phyloP scores from a whole-genome alignment of 208 protist genomes.

The Balamuthia mandrillaris region DNA sequence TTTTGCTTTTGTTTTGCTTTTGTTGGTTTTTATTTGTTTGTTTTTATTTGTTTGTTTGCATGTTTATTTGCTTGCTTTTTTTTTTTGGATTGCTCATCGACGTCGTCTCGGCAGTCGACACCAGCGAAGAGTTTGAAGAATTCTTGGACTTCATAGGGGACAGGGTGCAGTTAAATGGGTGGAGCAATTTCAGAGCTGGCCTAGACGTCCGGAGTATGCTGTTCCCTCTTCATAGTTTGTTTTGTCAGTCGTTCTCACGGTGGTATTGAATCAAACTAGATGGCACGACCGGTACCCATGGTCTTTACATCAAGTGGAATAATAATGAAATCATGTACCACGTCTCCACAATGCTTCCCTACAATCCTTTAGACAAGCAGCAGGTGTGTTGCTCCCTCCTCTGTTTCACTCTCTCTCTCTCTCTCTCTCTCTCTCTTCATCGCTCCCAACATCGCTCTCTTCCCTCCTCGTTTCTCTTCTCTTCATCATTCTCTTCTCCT shows the following conservation, averaged over 20 bases:
- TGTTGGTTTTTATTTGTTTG: background rate
- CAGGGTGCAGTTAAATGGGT: constrained; percentile 49
- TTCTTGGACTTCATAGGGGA: constrained; percentile 62
- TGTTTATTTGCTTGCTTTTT: background rate
- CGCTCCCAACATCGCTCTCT: background rate
- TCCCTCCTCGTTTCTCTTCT: too few relatives aligned
- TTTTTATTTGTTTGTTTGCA: background rate
- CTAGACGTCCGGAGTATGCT: constrained; percentile 42
- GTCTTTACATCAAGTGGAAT: constrained; percentile 52
- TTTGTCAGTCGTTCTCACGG: too few relatives aligned
- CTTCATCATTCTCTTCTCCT: too few relatives aligned
- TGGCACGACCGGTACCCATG: constrained; percentile 45
- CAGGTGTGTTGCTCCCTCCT: background rate
- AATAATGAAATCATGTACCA: constrained; percentile 65
- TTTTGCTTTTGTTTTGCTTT: background rate
- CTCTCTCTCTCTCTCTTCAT: background rate
- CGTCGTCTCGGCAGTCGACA: constrained; percentile 35
- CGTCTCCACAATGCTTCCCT: constrained; percentile 54
- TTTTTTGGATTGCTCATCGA: too few relatives aligned
- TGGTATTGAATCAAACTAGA: background rate
- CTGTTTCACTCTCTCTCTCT: background rate
- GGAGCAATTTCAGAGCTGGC: constrained; percentile 52
- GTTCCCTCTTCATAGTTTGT: too few relatives aligned
- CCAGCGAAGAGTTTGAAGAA: constrained; percentile 58
- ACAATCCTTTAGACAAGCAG: constrained; percentile 35